Evolutionary conservation across 768 basidiomycete species (phyloP).

Genomic region (Lanmaoa rubissima): DNA sequence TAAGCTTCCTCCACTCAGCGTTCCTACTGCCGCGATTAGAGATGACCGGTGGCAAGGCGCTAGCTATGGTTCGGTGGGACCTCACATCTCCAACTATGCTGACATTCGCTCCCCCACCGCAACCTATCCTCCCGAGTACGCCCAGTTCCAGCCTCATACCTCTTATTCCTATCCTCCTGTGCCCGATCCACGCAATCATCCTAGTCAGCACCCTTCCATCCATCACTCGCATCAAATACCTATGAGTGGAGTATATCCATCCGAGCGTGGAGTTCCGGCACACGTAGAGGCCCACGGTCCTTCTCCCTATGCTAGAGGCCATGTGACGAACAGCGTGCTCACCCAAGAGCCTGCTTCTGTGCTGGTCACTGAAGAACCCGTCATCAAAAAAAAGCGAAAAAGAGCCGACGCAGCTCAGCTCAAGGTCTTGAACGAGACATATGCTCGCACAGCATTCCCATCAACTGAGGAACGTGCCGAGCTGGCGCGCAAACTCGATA

Average conservation of each 20-base stretch:
- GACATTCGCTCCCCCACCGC: constrained; percentile 65
- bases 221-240: constrained; percentile 32
- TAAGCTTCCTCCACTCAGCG: constrained; percentile 55
- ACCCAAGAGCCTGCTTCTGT: constrained; percentile 34
- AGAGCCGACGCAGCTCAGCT: constrained; percentile 79
- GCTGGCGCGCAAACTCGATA: constrained; percentile 72
- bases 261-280: constrained; percentile 37
- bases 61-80: constrained; percentile 36
- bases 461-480: constrained; percentile 83
- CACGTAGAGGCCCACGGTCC: constrained; percentile 40
- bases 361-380: constrained; percentile 55
- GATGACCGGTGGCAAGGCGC: constrained; percentile 50
- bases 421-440: constrained; percentile 78
- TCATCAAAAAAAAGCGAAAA: constrained; percentile 86
- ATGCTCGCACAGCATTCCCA: constrained; percentile 79
- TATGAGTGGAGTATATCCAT: constrained; percentile 25
- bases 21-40: constrained; percentile 42
- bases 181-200: constrained; percentile 37
- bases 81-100: constrained; percentile 36
- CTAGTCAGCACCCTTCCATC: constrained; percentile 24
- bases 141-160: constrained; percentile 41
- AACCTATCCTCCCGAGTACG: constrained; percentile 56
- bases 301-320: constrained; percentile 52
- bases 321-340: constrained; percentile 30
- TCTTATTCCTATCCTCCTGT: constrained; percentile 34